Base-by-base conservation (phyloP, 805 yeast genomes). In the Saturnispora hagleri region DNA sequence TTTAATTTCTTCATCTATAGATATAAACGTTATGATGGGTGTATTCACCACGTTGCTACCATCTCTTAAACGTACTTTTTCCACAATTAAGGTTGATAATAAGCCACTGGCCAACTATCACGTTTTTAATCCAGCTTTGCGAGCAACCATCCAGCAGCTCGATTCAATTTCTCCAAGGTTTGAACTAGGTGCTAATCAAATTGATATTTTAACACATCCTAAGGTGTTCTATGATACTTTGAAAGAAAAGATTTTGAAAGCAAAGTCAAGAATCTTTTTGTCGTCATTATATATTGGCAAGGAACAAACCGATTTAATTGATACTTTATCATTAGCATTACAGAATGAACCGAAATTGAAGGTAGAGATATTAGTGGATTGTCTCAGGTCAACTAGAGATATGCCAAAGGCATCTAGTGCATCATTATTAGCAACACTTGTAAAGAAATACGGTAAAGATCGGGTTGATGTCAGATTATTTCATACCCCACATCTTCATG, bases 341-440 rank as follows among this genome's bases (percentile, higher is more conserved):
- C 59, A 62, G 1, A 60, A 62, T 3, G 88, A 86, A 54, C 77
- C 82, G 2, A 69, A 79, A 24, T 72, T 93, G 54, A 75, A 78
- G 57, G 86, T 93, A 1, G 78, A 77, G 53, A 81, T 93, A 26
- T 71, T 93, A 49, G 76, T 90, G 5, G 99, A 93, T 67, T 95
- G 90, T 12, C 73, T 93, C 46, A 69, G 99, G 58, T 96, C 97
- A 0, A 91, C 98, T 0, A 77, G 99, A 58, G 99, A 93, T 61
- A 82, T 89, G 1, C 98, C 99, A 0, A 69, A 76, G 5, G 69
- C 74, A 47, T 84, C 89, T 45, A 81, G 95, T 15, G 97, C 97
- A 0, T 75, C 86, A 36, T 70, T 90, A 33, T 69, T 93, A 46
- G 79, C 86, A 1, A 74, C 79, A 2, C 70, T 93, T 46, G 84